Evolutionary conservation across 2,329 filamentous ascomycete species (phyloP).

Genomic region (Sporothrix luriei): DNA sequence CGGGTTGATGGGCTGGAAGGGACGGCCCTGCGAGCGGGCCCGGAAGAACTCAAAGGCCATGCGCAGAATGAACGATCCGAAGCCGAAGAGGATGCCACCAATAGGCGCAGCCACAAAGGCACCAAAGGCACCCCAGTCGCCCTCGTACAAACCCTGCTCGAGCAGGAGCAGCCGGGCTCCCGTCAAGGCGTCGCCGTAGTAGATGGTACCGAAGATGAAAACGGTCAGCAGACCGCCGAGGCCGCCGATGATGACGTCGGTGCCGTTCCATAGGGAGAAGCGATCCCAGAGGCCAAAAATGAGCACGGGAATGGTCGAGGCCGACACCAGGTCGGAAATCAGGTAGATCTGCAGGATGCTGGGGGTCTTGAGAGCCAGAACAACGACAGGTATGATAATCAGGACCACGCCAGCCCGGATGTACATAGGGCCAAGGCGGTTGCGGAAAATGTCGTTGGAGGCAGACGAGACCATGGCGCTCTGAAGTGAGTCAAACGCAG

Average conservation of each 20-base stretch:
- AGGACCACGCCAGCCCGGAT: slow-evolving; percentile 70
- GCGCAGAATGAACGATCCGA: slow-evolving; percentile 63
- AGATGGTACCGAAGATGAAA: slow-evolving; percentile 78
- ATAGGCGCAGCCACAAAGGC: slow-evolving; percentile 79
- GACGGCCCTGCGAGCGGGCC: slow-evolving; percentile 60
- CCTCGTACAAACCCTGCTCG: slow-evolving; percentile 71
- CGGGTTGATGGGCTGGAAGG: slow-evolving; percentile 68
- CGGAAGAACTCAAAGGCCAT: slow-evolving; percentile 60
- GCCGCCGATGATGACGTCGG: slow-evolving; percentile 77
- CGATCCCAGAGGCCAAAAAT: slow-evolving; percentile 69
- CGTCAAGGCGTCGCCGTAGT: slow-evolving; percentile 66
- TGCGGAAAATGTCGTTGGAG: slow-evolving; percentile 83
- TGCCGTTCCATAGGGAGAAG: slow-evolving; percentile 74
- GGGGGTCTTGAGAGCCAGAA: slow-evolving; percentile 72
- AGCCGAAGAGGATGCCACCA: slow-evolving; percentile 72
- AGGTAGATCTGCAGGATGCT: slow-evolving; percentile 80
- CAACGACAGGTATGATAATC: slow-evolving; percentile 72
- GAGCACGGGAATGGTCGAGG: slow-evolving; percentile 73
- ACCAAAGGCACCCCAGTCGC: slow-evolving; percentile 81
- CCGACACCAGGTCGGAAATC: slow-evolving; percentile 77
- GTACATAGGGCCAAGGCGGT: slow-evolving; percentile 73
- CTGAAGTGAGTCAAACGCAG: slow-evolving; percentile 79
- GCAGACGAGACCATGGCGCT: slow-evolving; percentile 79
- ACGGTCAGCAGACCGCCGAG: slow-evolving; percentile 77
- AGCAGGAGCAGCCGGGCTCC: slow-evolving; percentile 72